Base-by-base conservation (phyloP, 371 early-diverging fungal genomes). In the Syncephalastrum racemosum region DNA sequence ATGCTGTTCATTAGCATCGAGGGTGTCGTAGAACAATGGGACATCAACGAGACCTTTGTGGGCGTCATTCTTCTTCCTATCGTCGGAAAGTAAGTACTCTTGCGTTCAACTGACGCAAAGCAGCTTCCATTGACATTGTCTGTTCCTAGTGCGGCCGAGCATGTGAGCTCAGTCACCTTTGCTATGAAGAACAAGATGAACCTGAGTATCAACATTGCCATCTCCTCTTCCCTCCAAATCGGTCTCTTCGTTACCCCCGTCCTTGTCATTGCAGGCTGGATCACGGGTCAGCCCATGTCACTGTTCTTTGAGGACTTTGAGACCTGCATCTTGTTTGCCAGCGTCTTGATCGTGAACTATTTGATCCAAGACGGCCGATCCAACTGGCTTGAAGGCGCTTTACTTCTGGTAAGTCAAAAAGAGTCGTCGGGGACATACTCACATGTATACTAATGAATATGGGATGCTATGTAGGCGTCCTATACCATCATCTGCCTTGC, bases 161-260 rank as follows among this genome's bases (percentile, higher is more conserved):
- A 96, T 68, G 86, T 90, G 41, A 89, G 89, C 19, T 90, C 94
- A 0, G 88, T 94, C 18, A 86, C 88, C 2, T 85, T 89, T 40
- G 93, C 96, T 1, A 81, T 90, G 69, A 85, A 90, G 60, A 83
- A 95, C 81, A 94, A 95, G 75, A 93, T 96, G 92, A 93, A 96
- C 54, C 70, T 93, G 46, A 82, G 89, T 15, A 81, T 97, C 49
- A 88, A 90, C 20, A 88, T 96, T 56, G 94, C 96, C 18, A 70
- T 95, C 13, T 95, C 95, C 1, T 91, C 92, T 5, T 88, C 89
- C 25, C 86, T 93, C 70, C 95, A 96, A 71, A 93, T 96, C 56
- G 91, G 93, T 2, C 77, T 96, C 41, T 84, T 95, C 42, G 93
- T 94, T 13, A 88, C 91, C 12, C 97, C 96, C 4, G 64, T 94